phyloP scores from a whole-genome alignment of 495 filamentous ascomycete species.

The Xylaria bambusicola region DNA sequence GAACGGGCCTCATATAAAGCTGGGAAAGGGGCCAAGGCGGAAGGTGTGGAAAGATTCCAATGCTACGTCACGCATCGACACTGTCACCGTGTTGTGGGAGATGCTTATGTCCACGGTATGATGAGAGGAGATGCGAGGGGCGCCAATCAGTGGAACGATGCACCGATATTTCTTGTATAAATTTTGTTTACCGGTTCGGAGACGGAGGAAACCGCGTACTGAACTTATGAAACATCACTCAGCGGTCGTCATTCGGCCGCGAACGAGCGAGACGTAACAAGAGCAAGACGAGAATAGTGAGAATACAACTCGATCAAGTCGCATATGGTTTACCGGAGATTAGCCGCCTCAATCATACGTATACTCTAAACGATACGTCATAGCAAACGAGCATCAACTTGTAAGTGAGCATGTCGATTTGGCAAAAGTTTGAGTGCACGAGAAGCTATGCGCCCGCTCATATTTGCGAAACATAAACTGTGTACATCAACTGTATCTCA shows the following conservation, averaged over 20 bases:
- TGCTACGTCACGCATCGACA: background rate
- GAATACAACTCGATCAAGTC: no score
- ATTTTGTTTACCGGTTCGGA: background rate
- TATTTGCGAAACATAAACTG: background rate
- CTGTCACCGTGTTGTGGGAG: conserved; percentile 21
- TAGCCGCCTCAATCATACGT: background rate
- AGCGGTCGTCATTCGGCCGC: no score
- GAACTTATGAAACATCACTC: no score
- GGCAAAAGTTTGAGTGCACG: background rate
- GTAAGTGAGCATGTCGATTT: no score
- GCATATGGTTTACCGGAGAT: conserved; percentile 7
- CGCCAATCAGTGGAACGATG: background rate
- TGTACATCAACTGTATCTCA: background rate
- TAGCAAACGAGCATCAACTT: background rate
- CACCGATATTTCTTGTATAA: conserved; percentile 4
- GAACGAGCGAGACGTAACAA: no score
- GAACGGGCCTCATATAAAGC: conserved; percentile 5
- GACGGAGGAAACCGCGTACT: no score
- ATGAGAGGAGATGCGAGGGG: conserved; percentile 24
- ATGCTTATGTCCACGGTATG: conserved; percentile 24
- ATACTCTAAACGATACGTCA: background rate
- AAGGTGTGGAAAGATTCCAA: background rate
- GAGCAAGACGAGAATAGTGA: no score
- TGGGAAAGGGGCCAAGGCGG: conserved; percentile 2
- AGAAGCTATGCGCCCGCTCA: conserved; percentile 9